These are phyloP conservation scores for Galerina marginata DNA, from an alignment of 768 basidiomycete genomes.

Conservation along the genomic window DNA sequence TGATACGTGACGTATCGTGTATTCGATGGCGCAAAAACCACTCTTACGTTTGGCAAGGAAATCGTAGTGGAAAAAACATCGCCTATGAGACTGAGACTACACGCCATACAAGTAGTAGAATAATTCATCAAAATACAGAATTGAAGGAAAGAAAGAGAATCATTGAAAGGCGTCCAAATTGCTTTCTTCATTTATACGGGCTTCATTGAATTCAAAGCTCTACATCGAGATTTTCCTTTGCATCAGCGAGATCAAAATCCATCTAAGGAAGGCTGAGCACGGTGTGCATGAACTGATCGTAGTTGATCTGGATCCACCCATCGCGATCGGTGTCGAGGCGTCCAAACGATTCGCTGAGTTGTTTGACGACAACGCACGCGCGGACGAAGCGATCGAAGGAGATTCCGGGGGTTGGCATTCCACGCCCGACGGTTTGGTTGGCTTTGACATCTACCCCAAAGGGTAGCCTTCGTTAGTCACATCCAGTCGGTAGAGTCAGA, in stretches of 20 bases:
- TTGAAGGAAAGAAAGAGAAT: too few species aligned
- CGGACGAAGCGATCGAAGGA: slow-evolving; percentile 88
- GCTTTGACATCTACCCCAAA: slow-evolving; percentile 64
- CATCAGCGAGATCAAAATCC: background rate
- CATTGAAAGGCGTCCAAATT: too few species aligned
- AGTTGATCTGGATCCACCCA: slow-evolving; percentile 78
- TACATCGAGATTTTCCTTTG: background rate
- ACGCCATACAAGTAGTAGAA: too few species aligned
- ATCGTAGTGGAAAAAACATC: too few species aligned
- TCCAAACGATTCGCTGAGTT: slow-evolving; percentile 74
- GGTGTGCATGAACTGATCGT: slow-evolving; percentile 74
- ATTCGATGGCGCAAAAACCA: too few species aligned
- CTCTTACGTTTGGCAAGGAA: too few species aligned
- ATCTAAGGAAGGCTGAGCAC: slow-evolving; percentile 65
- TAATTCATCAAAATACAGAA: too few species aligned
- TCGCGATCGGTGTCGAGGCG: slow-evolving; percentile 66
- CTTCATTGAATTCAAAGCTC: too few species aligned
- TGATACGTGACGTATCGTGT: too few species aligned
- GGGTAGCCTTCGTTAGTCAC: slow-evolving; percentile 36
- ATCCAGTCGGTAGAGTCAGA: background rate
- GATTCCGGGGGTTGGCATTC: slow-evolving; percentile 58
- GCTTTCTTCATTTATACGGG: too few species aligned
- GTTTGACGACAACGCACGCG: slow-evolving; percentile 83
- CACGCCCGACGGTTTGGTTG: slow-evolving; percentile 37
- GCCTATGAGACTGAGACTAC: too few species aligned